Percentiles rank a stretch among this genome's conserved stretches.
Evolutionary conservation across 768 basidiomycete genomes (phyloP).

Genomic region (Sarcomyxa edulis): DNA sequence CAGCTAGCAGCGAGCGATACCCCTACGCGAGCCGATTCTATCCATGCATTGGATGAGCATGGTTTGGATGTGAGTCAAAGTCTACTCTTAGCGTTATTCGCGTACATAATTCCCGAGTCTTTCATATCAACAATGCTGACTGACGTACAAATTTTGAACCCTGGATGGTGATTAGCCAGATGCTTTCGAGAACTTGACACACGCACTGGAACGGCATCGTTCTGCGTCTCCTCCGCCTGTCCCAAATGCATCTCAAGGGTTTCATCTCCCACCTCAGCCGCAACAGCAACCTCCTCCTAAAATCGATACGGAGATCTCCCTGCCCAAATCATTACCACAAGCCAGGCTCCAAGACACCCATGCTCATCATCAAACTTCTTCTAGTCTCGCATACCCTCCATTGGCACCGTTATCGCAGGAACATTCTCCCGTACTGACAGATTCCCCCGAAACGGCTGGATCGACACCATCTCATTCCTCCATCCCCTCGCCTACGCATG

Average conservation of each 20-base stretch:
- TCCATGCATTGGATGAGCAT: slow-evolving; percentile 48
- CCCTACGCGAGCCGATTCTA: too few species aligned
- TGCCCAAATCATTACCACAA: slow-evolving; percentile 9
- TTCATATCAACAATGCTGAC: slow-evolving; percentile 1
- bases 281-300: too few species aligned
- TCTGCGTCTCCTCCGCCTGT: too few species aligned
- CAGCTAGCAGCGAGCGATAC: too few species aligned
- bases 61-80: slow-evolving; percentile 46
- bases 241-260: too few species aligned
- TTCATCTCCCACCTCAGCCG: too few species aligned
- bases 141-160: slow-evolving; percentile 46
- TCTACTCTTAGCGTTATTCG: slow-evolving; percentile 7
- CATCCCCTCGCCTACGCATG: slow-evolving; percentile 20
- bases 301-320: too few species aligned
- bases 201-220: slow-evolving; percentile 50
- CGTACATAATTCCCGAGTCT: slow-evolving; percentile 3
- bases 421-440: too few species aligned
- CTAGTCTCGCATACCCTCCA: slow-evolving; percentile 5
- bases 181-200: too few species aligned
- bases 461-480: slow-evolving; percentile 14
- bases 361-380: slow-evolving; percentile 26
- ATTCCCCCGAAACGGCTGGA: slow-evolving; percentile 11
- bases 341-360: slow-evolving; percentile 12
- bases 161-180: slow-evolving; percentile 44
- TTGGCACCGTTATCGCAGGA: background rate